Percentiles rank a stretch among this genome's conserved stretches.
These are phyloP conservation scores for Yarrowia keelungensis DNA, from an alignment of 805 yeast genomes.

Conservation along the genomic window DNA sequence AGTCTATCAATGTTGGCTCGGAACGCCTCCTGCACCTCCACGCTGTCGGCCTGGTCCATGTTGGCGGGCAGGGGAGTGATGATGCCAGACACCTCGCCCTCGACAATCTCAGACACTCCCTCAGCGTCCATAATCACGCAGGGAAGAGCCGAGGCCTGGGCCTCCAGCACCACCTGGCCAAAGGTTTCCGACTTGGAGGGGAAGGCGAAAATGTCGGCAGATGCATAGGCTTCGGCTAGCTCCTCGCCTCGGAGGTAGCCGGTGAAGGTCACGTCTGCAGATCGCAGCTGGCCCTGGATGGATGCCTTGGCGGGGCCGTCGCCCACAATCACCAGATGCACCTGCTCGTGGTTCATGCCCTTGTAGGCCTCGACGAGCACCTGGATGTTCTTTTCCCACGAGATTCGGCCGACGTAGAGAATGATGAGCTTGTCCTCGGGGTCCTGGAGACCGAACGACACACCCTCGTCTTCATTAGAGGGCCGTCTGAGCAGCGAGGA, in stretches of 20 bases:
- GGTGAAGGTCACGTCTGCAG: constrained; percentile 41
- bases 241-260: constrained; percentile 42
- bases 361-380: constrained; percentile 41
- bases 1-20: constrained; percentile 37
- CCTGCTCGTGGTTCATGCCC: constrained; percentile 40
- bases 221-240: constrained; percentile 41
- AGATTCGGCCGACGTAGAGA: constrained; percentile 43
- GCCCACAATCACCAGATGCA: constrained; percentile 41
- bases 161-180: constrained; percentile 43
- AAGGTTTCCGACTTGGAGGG: constrained; percentile 42
- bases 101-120: constrained; percentile 42
- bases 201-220: constrained; percentile 42
- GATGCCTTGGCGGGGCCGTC: constrained; percentile 42
- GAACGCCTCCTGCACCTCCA: constrained; percentile 35
- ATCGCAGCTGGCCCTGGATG: constrained; percentile 39
- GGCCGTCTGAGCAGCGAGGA: constrained; percentile 23
- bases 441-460: constrained; percentile 38
- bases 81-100: constrained; percentile 39
- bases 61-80: constrained; percentile 30
- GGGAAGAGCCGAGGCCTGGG: constrained; percentile 42
- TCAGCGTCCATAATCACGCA: constrained; percentile 41
- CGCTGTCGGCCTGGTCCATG: constrained; percentile 22
- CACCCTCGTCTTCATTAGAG: constrained; percentile 41
- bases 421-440: constrained; percentile 38
- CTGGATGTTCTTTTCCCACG: constrained; percentile 43